A percentile compares a stretch with the other conserved stretches of the same genome.
Evolutionary conservation across 2,329 filamentous ascomycete genomes (phyloP).

Genomic region (Reticulascus tulasneorum): DNA sequence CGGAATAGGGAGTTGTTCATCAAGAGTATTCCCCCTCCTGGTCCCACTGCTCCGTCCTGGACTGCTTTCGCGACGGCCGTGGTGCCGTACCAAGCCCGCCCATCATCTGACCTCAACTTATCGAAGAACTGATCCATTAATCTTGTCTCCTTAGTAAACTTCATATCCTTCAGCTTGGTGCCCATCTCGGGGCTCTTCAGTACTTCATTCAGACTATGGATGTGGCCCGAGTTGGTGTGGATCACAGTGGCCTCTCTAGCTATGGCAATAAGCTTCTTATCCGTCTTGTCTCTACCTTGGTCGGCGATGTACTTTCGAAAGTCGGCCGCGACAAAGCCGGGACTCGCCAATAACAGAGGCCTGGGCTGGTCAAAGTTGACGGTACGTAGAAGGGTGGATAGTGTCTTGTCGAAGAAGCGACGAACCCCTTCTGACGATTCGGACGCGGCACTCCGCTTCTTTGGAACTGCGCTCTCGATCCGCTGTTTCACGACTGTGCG

Average conservation of each 20-base stretch:
- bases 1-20: conserved; percentile 87
- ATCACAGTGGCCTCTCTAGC: conserved; percentile 66
- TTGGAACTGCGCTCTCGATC: conserved; percentile 63
- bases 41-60: conserved; percentile 80
- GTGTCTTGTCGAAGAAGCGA: conserved; percentile 73
- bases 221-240: conserved; percentile 78
- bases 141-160: conserved; percentile 78
- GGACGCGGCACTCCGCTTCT: conserved; percentile 61
- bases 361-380: conserved; percentile 69
- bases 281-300: conserved; percentile 51
- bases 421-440: conserved; percentile 69
- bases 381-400: conserved; percentile 71
- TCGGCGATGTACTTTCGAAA: conserved; percentile 73
- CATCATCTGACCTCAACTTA: conserved; percentile 77
- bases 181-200: conserved; percentile 77
- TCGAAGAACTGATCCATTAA: conserved; percentile 82
- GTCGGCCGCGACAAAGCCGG: conserved; percentile 78
- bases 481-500: conserved; percentile 71
- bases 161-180: conserved; percentile 75
- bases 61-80: conserved; percentile 79
- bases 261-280: conserved; percentile 66
- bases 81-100: conserved; percentile 85
- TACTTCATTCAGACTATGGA: conserved; percentile 85
- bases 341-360: conserved; percentile 80
- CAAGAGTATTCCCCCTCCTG: conserved; percentile 78